Evolutionary conservation across 495 filamentous ascomycete species (phyloP), one percentile per base, ranked within the genome.

Genomic region (Xylaria flabelliformis): DNA sequence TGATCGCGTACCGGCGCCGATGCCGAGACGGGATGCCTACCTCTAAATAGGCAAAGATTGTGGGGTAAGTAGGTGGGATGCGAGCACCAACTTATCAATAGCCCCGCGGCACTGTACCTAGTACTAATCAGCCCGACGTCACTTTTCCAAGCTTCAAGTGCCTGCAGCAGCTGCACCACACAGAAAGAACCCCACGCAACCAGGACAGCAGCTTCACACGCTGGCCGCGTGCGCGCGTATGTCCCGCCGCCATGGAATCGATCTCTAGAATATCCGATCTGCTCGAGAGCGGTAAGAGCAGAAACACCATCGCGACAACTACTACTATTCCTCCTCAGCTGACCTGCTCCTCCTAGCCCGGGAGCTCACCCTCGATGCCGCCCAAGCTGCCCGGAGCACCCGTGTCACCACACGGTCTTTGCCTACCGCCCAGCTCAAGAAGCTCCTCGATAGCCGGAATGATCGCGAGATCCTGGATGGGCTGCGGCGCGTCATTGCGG

Each of bases 301-400:
- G 61, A 21, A 66, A 34, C 51, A 55, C 69, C 17, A 63, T 42
- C 50, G 17, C 36, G 21, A 58, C 17, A 39, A 39, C 44, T 56
- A 56, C 72, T 67, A 59, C 44, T 46, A 29, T 29, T 29, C 26
- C 26, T 29, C 53, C 24, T 70, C 32, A 39, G 72, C 70, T 75
- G 51, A 75, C 75, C 74, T 71, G 39, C 58, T 76, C 73, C 74
- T 24, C 26, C 67, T 85, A 94, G 96, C 96, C 80, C 90, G 96
- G 79, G 96, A 98, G 81, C 90, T 99, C 77, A 99, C 96, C 51
- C 90, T 99, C 78, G 96, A 99, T 86, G 97, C 96, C 64, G 95
- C 96, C 74, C 91, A 93, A 82, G 91, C 92, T 59, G 93, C 94
- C 55, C 80, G 88, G 68, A 83, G 79, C 77, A 82, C 84, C 36